Percentiles rank a stretch among this genome's conserved stretches.
Evolutionary conservation across 2,329 filamentous ascomycete genomes (phyloP).

Genomic region (Venturiaceae sp.): DNA sequence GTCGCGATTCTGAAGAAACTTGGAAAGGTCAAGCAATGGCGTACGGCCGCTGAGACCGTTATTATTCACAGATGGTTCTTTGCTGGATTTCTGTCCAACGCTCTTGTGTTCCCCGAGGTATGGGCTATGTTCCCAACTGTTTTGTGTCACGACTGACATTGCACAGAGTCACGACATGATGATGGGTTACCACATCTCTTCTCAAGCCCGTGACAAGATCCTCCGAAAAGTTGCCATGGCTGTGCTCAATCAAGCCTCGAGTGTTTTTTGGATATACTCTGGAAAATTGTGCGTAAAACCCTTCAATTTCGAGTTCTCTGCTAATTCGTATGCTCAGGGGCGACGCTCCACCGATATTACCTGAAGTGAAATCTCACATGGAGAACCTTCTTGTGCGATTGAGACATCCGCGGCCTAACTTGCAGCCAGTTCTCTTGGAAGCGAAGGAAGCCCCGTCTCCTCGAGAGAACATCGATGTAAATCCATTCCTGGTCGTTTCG

Average conservation of each 20-base stretch:
- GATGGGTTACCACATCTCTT: constrained; percentile 84
- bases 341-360: constrained; percentile 53
- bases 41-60: constrained; percentile 1
- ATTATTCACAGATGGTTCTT: constrained; percentile 82
- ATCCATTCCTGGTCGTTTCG: constrained; percentile 70
- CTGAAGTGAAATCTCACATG: constrained; percentile 56
- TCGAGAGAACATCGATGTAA: constrained; percentile 67
- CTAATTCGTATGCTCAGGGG: constrained; percentile 27
- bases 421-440: constrained; percentile 53
- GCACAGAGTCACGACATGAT: constrained; percentile 52
- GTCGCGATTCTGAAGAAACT: constrained; percentile 74
- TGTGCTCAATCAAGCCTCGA: constrained; percentile 60
- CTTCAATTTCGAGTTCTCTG: background rate
- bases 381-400: constrained; percentile 62
- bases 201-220: constrained; percentile 73
- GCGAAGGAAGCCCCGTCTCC: constrained; percentile 64
- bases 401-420: constrained; percentile 30
- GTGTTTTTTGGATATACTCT: constrained; percentile 5
- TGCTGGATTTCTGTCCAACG: constrained; percentile 72
- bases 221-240: constrained; percentile 67
- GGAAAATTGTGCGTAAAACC: background rate
- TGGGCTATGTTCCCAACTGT: constrained; percentile 11
- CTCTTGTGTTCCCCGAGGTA: constrained; percentile 84
- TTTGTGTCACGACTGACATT: constrained; percentile 19
- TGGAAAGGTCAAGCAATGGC: constrained; percentile 55